Conservation (phyloP, 2,329 filamentous ascomycete species). For the Penicillium rolfsii region DNA sequence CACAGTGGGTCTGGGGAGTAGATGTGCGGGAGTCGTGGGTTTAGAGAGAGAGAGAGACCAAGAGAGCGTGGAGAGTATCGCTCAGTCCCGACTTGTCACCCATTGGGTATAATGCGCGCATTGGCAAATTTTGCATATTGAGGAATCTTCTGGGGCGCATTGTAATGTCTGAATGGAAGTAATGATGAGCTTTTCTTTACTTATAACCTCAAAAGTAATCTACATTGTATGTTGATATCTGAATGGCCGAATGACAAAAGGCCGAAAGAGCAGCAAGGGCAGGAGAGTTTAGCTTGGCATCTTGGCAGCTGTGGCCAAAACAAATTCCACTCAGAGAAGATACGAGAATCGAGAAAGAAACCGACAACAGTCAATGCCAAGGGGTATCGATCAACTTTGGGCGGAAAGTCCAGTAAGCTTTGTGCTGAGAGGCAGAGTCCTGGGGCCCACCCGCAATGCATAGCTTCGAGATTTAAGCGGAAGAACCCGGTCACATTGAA, state of each 20-base stretch:
- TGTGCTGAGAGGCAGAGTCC: not conserved
- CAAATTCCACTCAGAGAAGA: not conserved
- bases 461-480: not conserved
- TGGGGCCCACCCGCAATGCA: not conserved
- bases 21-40: constrained; percentile 22
- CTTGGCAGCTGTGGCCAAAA: not conserved
- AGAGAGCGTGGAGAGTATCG: not conserved
- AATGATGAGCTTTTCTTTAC: not conserved
- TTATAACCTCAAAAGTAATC: not conserved
- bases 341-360: not conserved
- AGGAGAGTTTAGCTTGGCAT: not conserved
- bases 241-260: not conserved
- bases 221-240: too few relatives aligned
- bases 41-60: constrained; percentile 2
- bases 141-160: not conserved
- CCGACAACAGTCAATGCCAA: not conserved
- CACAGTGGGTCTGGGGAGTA: constrained; percentile 41
- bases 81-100: not conserved
- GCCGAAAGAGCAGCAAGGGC: not conserved
- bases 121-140: not conserved
- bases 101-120: not conserved
- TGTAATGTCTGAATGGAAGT: not conserved
- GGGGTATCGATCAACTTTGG: not conserved
- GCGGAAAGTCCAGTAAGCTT: not conserved
- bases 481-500: not conserved